Conservation (phyloP, 495 filamentous ascomycete genomes). For the Bacidia gigantensis region DNA sequence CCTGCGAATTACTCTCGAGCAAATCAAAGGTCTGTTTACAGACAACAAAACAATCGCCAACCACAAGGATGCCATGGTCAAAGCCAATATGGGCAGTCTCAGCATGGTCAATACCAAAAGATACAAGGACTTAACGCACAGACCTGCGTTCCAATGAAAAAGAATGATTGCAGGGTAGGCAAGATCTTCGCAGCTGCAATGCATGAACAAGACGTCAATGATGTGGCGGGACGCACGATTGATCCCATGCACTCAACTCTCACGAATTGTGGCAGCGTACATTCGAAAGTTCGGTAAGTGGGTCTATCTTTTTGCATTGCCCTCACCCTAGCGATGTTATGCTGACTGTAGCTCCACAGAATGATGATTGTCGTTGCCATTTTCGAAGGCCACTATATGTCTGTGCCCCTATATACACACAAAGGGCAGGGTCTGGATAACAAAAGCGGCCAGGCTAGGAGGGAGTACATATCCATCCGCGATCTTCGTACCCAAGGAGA, state of each 20-base stretch:
- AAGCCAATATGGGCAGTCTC: no score
- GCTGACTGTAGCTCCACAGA: no score
- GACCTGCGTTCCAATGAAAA: not conserved
- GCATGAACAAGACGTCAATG: conserved; percentile 16
- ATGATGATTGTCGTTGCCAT: conserved; percentile 15
- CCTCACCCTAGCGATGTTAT: no score
- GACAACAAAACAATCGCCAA: not conserved
- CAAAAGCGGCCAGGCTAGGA: conserved; percentile 2
- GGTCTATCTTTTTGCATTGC: no score
- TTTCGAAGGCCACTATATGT: conserved; percentile 10
- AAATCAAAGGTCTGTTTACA: no score
- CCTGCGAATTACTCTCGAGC: no score
- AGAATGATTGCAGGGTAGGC: conserved; percentile 2
- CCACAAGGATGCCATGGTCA: not conserved
- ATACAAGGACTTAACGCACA: not conserved
- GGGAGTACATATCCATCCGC: conserved; percentile 13
- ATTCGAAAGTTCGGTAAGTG: conserved; percentile 12
- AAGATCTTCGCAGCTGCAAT: conserved; percentile 14
- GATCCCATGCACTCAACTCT: not conserved
- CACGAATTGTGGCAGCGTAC: conserved; percentile 10
- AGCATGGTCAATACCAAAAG: not conserved
- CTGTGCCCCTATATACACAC: conserved; percentile 17
- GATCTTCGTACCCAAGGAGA: conserved; percentile 5
- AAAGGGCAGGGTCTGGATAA: conserved; percentile 10
- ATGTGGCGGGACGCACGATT: not conserved